Conservation (phyloP, 495 filamentous ascomycete species). For the Glutinoglossum americanum region DNA sequence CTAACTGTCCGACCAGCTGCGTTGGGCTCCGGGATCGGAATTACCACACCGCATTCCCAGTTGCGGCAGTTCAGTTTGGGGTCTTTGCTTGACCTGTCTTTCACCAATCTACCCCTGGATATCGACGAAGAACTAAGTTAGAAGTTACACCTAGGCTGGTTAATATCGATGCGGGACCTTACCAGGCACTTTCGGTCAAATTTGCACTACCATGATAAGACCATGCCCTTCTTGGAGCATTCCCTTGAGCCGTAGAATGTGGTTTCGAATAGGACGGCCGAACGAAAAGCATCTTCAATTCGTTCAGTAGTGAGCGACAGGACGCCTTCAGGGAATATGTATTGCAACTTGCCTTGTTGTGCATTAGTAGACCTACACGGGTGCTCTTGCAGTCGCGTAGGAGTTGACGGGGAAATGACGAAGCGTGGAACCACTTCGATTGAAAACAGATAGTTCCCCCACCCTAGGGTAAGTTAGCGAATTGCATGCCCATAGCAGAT, state of each 20-base stretch:
- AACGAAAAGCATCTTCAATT: not conserved
- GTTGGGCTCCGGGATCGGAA: constrained; percentile 22
- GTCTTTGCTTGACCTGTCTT: constrained; percentile 36
- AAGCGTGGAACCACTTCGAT: constrained; percentile 38
- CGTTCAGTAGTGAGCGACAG: not conserved
- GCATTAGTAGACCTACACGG: constrained; percentile 52
- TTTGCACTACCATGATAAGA: constrained; percentile 88
- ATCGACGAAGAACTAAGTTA: not conserved
- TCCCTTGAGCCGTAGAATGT: not conserved
- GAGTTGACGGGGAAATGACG: constrained; percentile 44
- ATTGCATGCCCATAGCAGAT: constrained; percentile 13
- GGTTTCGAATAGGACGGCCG: not conserved
- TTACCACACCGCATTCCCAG: constrained; percentile 86
- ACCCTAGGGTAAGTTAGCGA: constrained; percentile 12
- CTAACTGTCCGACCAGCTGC: constrained; percentile 3
- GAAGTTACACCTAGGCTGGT: not conserved
- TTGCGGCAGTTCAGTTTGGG: constrained; percentile 71
- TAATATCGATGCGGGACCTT: constrained; percentile 13
- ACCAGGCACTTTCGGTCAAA: constrained; percentile 83
- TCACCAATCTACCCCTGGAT: constrained; percentile 44
- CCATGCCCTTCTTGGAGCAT: constrained; percentile 26
- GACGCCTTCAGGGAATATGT: not conserved
- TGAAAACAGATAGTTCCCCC: constrained; percentile 72
- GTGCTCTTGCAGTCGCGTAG: constrained; percentile 54
- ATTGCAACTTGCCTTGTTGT: constrained; percentile 42